phyloP scores from a whole-genome alignment of 345 rosid species.

The Eucalyptus tenuipes region DNA sequence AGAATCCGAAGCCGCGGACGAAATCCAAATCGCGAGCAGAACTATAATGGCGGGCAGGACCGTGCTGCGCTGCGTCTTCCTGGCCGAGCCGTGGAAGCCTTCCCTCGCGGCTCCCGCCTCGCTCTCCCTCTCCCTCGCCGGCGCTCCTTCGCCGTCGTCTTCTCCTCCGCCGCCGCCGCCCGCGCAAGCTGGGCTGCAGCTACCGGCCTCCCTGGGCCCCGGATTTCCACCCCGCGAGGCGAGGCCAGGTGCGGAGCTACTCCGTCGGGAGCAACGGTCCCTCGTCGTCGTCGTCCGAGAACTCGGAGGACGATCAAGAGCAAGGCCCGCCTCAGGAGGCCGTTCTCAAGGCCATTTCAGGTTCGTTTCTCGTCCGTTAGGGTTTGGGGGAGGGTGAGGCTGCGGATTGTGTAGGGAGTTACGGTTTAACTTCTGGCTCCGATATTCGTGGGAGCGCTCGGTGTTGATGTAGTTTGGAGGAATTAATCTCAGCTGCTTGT shows the following conservation, averaged over 20 bases:
- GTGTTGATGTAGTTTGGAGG: background rate
- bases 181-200: conserved; percentile 1
- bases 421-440: background rate
- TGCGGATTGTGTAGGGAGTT: background rate
- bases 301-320: conserved; percentile 28
- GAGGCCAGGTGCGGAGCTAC: conserved; percentile 15
- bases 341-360: conserved; percentile 91
- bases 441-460: background rate
- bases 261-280: conserved; percentile 4
- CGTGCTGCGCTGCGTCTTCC: conserved; percentile 42
- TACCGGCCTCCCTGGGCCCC: conserved; percentile 19
- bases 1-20: background rate
- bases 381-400: background rate
- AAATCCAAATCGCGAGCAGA: background rate
- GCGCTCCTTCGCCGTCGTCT: conserved; percentile 4
- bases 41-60: conserved; percentile 62
- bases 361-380: conserved; percentile 4
- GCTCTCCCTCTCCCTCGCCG: conserved; percentile 4
- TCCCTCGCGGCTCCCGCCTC: conserved; percentile 17
- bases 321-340: conserved; percentile 93
- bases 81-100: conserved; percentile 43
- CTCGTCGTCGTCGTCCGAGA: background rate
- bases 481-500: background rate
- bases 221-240: background rate
- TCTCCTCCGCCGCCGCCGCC: background rate